Conservation (phyloP, 2,329 filamentous ascomycete species). For the Macrophomina tecta region DNA sequence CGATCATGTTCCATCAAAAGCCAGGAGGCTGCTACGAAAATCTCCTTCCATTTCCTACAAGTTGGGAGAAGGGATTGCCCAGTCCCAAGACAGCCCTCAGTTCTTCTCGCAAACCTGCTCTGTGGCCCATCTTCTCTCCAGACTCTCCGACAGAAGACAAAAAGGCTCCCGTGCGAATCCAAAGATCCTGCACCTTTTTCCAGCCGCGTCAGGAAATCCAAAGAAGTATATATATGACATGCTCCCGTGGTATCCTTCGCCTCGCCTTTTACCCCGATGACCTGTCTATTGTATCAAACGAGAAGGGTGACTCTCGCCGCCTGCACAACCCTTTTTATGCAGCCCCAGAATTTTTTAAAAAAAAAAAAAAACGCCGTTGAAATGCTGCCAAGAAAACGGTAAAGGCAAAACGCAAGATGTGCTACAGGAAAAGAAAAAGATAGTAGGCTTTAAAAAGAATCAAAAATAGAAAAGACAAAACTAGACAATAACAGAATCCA, state of each 20-base stretch:
- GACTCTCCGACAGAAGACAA: too few relatives aligned
- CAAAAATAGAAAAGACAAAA: background rate
- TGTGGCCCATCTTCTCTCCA: too few relatives aligned
- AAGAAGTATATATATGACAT: constrained; percentile 7
- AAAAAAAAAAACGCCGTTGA: constrained; percentile 12
- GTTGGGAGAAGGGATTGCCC: too few relatives aligned
- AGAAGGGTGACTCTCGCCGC: background rate
- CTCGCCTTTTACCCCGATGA: background rate
- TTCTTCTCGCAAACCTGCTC: too few relatives aligned
- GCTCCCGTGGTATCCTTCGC: constrained; percentile 12
- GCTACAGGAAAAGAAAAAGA: background rate
- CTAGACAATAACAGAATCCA: constrained; percentile 1
- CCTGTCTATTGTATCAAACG: constrained; percentile 12
- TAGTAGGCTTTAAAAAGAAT: background rate
- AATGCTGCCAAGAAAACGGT: background rate
- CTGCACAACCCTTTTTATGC: constrained; percentile 11
- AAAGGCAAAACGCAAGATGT: background rate
- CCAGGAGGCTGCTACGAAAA: too few relatives aligned
- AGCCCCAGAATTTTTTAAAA: background rate
- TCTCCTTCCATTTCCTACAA: too few relatives aligned
- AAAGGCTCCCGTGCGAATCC: background rate
- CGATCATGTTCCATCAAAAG: too few relatives aligned
- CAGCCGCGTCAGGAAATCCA: constrained; percentile 10
- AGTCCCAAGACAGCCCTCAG: too few relatives aligned
- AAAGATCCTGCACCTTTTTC: background rate